phyloP scores from a whole-genome alignment of 139 green algal genomes.

The Eudorina sp. region DNA sequence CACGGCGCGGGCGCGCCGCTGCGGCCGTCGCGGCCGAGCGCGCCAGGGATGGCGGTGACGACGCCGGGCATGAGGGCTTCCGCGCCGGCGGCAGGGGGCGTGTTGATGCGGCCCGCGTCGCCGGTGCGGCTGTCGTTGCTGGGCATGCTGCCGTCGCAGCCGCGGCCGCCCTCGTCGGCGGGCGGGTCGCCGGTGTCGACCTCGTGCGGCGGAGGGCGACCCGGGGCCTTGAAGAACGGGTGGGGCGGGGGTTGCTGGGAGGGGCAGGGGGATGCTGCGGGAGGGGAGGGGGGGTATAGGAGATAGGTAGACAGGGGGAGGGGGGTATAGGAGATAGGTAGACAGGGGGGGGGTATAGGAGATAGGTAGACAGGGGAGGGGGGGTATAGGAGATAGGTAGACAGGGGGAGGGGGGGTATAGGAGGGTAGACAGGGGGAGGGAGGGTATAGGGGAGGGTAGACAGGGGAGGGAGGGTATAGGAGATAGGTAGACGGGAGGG shows the following conservation, averaged over 20 bases:
- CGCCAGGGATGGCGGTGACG: not conserved
- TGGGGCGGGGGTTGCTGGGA: not conserved
- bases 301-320: no score
- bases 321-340: no score
- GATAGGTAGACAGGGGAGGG: no score
- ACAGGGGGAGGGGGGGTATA: no score
- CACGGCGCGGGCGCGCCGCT: not conserved
- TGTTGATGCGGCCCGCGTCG: not conserved
- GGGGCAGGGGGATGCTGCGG: no score
- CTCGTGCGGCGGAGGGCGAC: not conserved
- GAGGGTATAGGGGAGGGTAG: no score
- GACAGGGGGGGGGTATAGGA: no score
- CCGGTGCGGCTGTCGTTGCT: not conserved
- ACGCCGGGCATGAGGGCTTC: not conserved
- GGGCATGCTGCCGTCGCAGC: not conserved
- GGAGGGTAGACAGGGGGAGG: no score
- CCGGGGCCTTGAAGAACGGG: not conserved
- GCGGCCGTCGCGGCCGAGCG: slow-evolving; percentile 30
- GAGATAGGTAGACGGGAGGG: no score
- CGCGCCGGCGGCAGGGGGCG: not conserved
- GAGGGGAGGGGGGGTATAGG: no score
- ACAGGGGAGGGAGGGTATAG: no score
- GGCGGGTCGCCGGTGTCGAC: not conserved
- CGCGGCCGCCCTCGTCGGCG: not conserved
- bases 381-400: no score